Conservation (phyloP, 2,329 filamentous ascomycete species). For the Fusarium continuum region DNA sequence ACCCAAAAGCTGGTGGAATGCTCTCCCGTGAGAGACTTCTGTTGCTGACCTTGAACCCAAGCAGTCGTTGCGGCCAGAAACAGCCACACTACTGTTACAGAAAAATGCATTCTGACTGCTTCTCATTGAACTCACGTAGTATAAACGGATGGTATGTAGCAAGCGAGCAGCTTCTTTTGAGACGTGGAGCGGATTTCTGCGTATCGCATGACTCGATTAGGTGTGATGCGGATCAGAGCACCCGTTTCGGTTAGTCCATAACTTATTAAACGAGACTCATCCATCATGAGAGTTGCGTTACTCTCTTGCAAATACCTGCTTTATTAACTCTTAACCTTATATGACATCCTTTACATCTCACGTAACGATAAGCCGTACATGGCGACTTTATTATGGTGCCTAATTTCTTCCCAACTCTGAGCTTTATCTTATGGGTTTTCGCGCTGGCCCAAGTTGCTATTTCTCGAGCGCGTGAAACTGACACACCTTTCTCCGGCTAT, state of each 20-base stretch:
- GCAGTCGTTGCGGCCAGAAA: neutral
- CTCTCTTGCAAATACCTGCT: too few species aligned
- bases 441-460: neutral
- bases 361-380: neutral
- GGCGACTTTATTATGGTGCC: neutral
- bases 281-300: too few species aligned
- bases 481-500: neutral
- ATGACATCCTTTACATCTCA: neutral
- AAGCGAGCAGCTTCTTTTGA: too few species aligned
- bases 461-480: neutral
- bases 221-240: neutral
- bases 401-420: neutral
- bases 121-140: too few species aligned
- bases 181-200: too few species aligned
- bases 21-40: neutral
- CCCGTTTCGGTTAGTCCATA: neutral
- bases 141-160: too few species aligned
- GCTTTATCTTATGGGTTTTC: neutral
- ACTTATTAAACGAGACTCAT: too few species aligned
- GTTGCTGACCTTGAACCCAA: neutral
- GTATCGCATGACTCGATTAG: too few species aligned
- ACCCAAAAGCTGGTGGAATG: neutral
- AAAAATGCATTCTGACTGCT: neutral
- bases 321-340: too few species aligned
- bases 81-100: neutral